A percentile compares a stretch with the other conserved stretches of the same genome.
phyloP scores from a whole-genome alignment of 441 rosid genomes.

The Erysimum pusillum region DNA sequence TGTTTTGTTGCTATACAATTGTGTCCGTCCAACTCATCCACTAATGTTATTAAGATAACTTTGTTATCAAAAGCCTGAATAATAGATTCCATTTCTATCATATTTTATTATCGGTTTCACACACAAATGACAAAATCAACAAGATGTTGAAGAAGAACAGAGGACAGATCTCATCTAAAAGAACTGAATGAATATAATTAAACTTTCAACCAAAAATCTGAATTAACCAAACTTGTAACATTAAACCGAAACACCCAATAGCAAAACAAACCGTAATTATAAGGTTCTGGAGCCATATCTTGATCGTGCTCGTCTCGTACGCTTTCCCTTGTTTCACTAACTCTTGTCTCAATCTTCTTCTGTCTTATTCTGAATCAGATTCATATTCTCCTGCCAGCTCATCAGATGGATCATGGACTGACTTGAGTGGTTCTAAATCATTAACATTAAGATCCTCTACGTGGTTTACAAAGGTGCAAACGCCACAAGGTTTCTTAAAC shows the following conservation, averaged over 20 bases:
- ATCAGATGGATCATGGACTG: not conserved
- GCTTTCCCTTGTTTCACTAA: not conserved
- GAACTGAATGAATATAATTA: not conserved
- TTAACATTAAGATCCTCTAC: not conserved
- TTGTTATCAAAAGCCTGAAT: not conserved
- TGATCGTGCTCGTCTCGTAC: no score
- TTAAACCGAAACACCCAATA: no score
- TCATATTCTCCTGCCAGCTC: no score
- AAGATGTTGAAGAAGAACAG: not conserved
- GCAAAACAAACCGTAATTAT: no score
- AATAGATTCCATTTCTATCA: not conserved
- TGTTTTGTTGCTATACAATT: constrained; percentile 21
- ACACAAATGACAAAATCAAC: not conserved
- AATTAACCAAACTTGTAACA: no score
- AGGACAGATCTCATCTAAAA: not conserved
- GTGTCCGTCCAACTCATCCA: not conserved
- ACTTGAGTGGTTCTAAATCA: not conserved
- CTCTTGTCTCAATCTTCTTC: not conserved
- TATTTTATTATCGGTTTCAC: not conserved
- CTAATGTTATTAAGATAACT: not conserved
- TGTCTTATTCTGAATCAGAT: not conserved
- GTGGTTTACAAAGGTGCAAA: not conserved
- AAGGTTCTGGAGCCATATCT: no score
- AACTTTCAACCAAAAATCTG: no score
- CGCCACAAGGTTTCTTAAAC: not conserved